phyloP scores from a whole-genome alignment of 768 basidiomycete species.

The Pulveroboletus sp. region DNA sequence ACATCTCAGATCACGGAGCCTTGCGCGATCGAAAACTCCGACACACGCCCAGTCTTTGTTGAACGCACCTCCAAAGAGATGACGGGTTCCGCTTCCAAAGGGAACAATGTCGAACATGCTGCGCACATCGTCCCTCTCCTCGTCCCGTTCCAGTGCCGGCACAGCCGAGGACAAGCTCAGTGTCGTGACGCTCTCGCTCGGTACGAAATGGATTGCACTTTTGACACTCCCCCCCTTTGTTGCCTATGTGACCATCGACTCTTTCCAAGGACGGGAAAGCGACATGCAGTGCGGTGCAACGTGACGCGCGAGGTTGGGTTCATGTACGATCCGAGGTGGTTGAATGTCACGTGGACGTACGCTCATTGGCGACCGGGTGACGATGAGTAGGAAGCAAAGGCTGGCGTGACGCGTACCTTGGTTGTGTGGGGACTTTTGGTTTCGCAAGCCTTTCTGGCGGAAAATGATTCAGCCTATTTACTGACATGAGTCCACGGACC shows the following conservation, averaged over 20 bases:
- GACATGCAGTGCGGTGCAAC: slow-evolving; percentile 65
- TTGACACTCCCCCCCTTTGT: slow-evolving; percentile 27
- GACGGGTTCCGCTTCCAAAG: slow-evolving; percentile 55
- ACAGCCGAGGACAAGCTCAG: background rate
- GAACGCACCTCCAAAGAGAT: slow-evolving; percentile 57
- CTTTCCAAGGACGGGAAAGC: slow-evolving; percentile 66
- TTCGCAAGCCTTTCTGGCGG: no score
- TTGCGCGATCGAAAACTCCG: slow-evolving; percentile 51
- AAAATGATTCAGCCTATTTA: no score
- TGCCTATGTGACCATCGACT: slow-evolving; percentile 28
- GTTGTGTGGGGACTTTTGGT: no score
- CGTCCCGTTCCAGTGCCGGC: background rate
- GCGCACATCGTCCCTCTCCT: slow-evolving; percentile 45
- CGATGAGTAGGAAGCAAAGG: slow-evolving; percentile 39
- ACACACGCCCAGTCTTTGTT: slow-evolving; percentile 58
- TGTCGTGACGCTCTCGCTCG: slow-evolving; percentile 46
- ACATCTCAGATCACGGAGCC: slow-evolving; percentile 71
- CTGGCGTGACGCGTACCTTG: slow-evolving; percentile 59
- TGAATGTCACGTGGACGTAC: slow-evolving; percentile 70
- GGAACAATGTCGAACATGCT: slow-evolving; percentile 50
- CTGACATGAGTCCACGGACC: no score
- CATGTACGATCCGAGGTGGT: slow-evolving; percentile 55
- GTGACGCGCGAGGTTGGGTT: slow-evolving; percentile 59
- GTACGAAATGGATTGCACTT: no score
- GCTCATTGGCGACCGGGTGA: slow-evolving; percentile 56